Evolutionary conservation across 2,329 filamentous ascomycete species (phyloP).

Genomic region (Epichloe festucae): DNA sequence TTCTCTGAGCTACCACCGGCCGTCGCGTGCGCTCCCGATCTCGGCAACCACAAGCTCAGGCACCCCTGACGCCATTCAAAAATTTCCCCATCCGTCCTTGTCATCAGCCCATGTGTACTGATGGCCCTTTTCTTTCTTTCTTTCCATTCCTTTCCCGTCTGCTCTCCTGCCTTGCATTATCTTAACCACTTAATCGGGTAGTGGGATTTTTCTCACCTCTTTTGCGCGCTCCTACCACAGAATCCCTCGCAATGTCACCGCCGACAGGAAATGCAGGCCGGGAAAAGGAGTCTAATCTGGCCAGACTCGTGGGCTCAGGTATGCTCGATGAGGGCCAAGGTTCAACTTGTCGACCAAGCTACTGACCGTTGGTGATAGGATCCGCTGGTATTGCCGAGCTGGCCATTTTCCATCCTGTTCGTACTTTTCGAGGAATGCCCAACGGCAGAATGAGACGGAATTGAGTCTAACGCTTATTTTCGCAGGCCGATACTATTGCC

Average conservation of each 20-base stretch:
- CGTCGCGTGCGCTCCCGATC: constrained; percentile 6
- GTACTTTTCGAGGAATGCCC: constrained; percentile 14
- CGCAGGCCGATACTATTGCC: constrained; percentile 87
- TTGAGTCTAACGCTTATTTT: neutral
- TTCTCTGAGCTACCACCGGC: neutral
- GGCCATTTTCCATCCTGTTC: constrained; percentile 80
- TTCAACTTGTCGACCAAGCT: neutral
- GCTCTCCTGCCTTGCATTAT: neutral
- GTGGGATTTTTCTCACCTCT: neutral
- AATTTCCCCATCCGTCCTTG: constrained; percentile 6
- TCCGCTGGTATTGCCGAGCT: constrained; percentile 88
- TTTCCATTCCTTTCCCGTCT: neutral
- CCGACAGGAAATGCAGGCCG: constrained; percentile 28
- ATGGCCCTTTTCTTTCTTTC: neutral
- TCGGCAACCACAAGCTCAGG: constrained; percentile 7
- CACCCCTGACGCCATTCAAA: constrained; percentile 3
- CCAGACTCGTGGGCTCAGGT: constrained; percentile 88
- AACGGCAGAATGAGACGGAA: neutral
- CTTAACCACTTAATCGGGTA: neutral
- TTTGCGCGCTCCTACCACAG: neutral
- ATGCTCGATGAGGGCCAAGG: constrained; percentile 9
- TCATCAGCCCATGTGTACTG: neutral
- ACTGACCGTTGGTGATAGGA: constrained; percentile 38
- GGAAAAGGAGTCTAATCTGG: constrained; percentile 78
- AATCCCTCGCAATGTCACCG: constrained; percentile 44